Conservation (phyloP, 2,329 filamentous ascomycete genomes). For the Aspergillus versicolor region DNA sequence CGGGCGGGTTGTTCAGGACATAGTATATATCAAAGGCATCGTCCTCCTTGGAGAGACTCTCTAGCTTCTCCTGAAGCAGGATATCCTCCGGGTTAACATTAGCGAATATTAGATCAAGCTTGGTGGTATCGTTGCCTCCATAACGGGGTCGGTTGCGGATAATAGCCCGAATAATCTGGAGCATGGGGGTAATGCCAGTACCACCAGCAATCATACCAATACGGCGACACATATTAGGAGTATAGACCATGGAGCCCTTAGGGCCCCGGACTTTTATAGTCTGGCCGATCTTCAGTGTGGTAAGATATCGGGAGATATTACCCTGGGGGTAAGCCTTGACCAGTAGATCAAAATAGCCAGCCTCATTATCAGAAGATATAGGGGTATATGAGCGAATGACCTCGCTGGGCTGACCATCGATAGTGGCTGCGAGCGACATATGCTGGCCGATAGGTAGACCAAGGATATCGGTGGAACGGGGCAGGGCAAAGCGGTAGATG, state of each 20-base stretch:
- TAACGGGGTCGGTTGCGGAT: slow-evolving; percentile 61
- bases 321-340: slow-evolving; percentile 98
- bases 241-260: slow-evolving; percentile 97
- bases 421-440: slow-evolving; percentile 86
- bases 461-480: slow-evolving; percentile 73
- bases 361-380: slow-evolving; percentile 83
- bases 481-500: slow-evolving; percentile 94
- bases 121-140: slow-evolving; percentile 74
- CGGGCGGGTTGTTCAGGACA: slow-evolving; percentile 92
- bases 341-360: slow-evolving; percentile 90
- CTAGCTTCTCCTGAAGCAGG: slow-evolving; percentile 86
- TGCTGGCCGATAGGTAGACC: slow-evolving; percentile 98
- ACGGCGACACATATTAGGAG: slow-evolving; percentile 92
- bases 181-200: too few species aligned
- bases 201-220: too few species aligned
- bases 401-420: slow-evolving; percentile 75
- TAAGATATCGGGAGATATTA: slow-evolving; percentile 94
- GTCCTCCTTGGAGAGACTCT: slow-evolving; percentile 74
- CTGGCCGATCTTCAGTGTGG: slow-evolving; percentile 76
- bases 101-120: slow-evolving; percentile 94
- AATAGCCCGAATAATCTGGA: too few species aligned
- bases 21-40: slow-evolving; percentile 84
- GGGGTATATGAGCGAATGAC: slow-evolving; percentile 91
- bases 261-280: slow-evolving; percentile 88
- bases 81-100: slow-evolving; percentile 95